Base-by-base conservation (phyloP, 306 rosid species). In the Datisca glomerata region DNA sequence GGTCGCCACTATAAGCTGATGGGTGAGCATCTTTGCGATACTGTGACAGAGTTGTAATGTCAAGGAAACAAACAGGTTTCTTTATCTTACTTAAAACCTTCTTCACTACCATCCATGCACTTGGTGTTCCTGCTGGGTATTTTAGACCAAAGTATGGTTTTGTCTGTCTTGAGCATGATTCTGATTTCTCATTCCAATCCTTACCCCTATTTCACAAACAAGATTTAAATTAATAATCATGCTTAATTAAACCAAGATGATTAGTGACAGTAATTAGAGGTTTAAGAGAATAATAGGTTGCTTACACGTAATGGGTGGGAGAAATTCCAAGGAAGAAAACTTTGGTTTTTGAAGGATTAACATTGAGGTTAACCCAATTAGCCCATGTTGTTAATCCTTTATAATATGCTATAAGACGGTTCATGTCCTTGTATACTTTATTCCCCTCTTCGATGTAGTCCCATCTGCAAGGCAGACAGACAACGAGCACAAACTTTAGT, bases 291-390 rank as follows among this genome's bases (percentile, higher is more conserved):
- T n/a, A n/a, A n/a, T n/a, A n/a, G n/a, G n/a, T 41, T 35, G 17
- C 93, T 77, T 80, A 80, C 96, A 37, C 59, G 45, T 74, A 77
- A 57, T 85, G 96, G 20, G 93, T 80, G 9, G 96, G 96, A 65
- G 96, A 85, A 50, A 85, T 75, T 32, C 93, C 93, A 41, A 77
- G 96, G 47, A 85, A 80, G 82, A 80, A 72, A 19, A 74, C 80
- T 59, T 57, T 80, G 47, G 96, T 85, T 48, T 57, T 66, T 34
- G 76, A 11, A 17, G 93, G 56, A 31, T 85, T 66, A 18, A 85
- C 74, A 40, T 77, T 80, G 10, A 18, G 70, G 56, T 85, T 77
- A 25, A 85, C 80, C 96, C 96, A 85, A 19, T 42, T 65, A 18
- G 78, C 93, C 96, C 96, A 85, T 35, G 96, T 85, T 18, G 18